These are phyloP conservation scores for Senna tora DNA, from an alignment of 306 rosid genomes.

Conservation along the genomic window DNA sequence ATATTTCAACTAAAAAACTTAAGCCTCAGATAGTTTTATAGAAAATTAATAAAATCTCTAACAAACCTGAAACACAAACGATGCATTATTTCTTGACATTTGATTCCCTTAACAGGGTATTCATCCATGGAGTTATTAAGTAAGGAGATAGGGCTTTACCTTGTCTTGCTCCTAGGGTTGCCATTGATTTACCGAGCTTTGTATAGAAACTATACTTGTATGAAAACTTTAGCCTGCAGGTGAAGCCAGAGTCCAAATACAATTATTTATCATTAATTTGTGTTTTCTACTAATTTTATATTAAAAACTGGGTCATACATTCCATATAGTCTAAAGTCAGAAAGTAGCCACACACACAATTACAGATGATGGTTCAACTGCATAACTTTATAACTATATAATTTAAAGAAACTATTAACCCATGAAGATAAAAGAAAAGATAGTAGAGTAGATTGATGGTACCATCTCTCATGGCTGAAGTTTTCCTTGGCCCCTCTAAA, in stretches of 20 bases:
- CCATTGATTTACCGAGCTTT: neutral
- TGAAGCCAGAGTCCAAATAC: neutral
- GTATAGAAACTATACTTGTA: neutral
- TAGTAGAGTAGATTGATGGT: neutral
- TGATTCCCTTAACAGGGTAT: neutral
- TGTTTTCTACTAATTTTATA: neutral
- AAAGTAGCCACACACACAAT: neutral
- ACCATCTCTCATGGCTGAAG: neutral
- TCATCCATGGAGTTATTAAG: neutral
- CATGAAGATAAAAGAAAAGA: neutral
- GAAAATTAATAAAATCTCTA: too few species aligned
- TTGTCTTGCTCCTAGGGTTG: neutral
- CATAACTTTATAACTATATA: neutral
- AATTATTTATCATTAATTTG: neutral
- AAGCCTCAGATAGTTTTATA: too few species aligned
- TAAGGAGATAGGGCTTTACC: neutral
- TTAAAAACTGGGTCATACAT: neutral
- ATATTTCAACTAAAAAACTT: too few species aligned
- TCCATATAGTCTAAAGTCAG: neutral
- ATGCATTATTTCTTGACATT: neutral
- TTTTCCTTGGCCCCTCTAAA: constrained; percentile 2
- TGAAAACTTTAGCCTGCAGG: neutral
- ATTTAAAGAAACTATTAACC: neutral
- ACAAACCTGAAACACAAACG: too few species aligned
- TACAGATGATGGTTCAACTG: neutral